phyloP scores from a whole-genome alignment of 495 filamentous ascomycete species.

The Podospora pseudopauciseta region DNA sequence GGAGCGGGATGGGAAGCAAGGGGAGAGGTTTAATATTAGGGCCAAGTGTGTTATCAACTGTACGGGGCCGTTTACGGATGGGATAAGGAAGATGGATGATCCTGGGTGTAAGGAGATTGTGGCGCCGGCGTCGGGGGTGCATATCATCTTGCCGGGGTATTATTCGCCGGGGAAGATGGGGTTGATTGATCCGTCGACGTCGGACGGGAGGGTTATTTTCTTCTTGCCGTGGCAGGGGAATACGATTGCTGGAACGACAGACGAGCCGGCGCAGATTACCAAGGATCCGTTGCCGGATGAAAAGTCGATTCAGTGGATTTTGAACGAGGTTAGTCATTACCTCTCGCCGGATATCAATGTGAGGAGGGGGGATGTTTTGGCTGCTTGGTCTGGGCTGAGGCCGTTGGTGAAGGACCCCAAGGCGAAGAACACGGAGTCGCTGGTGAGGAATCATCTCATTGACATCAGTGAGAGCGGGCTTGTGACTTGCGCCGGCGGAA shows the following conservation, averaged over 20 bases:
- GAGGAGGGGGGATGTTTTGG: constrained; percentile 88
- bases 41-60: constrained; percentile 96
- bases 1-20: constrained; percentile 46
- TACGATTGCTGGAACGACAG: constrained; percentile 96
- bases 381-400: constrained; percentile 92
- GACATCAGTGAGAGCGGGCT: constrained; percentile 82
- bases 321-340: constrained; percentile 85
- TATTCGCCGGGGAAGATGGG: constrained; percentile 95
- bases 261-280: constrained; percentile 75
- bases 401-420: constrained; percentile 93
- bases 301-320: constrained; percentile 94
- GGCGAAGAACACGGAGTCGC: constrained; percentile 86
- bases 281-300: constrained; percentile 86
- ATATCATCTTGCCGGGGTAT: constrained; percentile 93
- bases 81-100: constrained; percentile 85
- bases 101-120: constrained; percentile 77
- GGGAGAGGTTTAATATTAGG: constrained; percentile 66
- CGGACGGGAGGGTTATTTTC: constrained; percentile 96
- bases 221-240: constrained; percentile 99
- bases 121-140: constrained; percentile 88
- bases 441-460: constrained; percentile 93
- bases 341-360: constrained; percentile 91
- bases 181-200: constrained; percentile 89
- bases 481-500: constrained; percentile 92
- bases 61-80: constrained; percentile 92